These are phyloP conservation scores for Fragosphaeria purpurea DNA, from an alignment of 2,329 filamentous ascomycete genomes.

Conservation along the genomic window DNA sequence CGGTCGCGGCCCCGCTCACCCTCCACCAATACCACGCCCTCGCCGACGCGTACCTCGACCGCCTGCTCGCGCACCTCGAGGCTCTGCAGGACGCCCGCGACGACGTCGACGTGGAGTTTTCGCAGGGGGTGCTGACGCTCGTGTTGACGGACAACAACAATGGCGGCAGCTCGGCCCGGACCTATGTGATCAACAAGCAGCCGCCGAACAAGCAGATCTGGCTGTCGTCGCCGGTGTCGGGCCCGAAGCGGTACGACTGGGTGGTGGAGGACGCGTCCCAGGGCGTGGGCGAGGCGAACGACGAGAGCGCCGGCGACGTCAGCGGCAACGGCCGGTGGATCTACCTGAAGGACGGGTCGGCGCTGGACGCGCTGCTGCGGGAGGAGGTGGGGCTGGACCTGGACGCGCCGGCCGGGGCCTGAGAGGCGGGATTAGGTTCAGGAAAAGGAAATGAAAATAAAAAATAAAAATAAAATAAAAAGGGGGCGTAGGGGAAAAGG, in stretches of 20 bases:
- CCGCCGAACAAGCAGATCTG: conserved; percentile 96
- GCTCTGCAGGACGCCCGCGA: conserved; percentile 60
- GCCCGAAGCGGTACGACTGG: conserved; percentile 92
- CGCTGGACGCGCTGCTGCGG: conserved; percentile 60
- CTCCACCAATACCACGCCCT: conserved; percentile 66
- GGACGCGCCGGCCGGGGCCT: background rate
- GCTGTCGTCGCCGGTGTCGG: conserved; percentile 83
- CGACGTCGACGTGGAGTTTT: conserved; percentile 81
- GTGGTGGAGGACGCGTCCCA: conserved; percentile 36
- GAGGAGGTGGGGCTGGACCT: conserved; percentile 66
- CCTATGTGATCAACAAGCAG: conserved; percentile 96
- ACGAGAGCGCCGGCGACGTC: conserved; percentile 37
- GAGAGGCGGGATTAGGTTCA: background rate
- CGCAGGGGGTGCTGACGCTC: conserved; percentile 22
- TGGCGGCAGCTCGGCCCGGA: conserved; percentile 49
- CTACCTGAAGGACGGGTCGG: conserved; percentile 74
- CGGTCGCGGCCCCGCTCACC: conserved; percentile 36
- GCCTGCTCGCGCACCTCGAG: conserved; percentile 53
- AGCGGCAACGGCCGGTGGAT: conserved; percentile 68
- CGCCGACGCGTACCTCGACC: conserved; percentile 64
- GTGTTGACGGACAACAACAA: background rate
- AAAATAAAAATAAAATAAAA: background rate
- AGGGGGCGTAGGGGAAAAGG: too few relatives aligned
- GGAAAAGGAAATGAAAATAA: too few relatives aligned
- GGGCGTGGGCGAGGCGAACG: too few relatives aligned